Evolutionary conservation across 352 stramenopile species (phyloP).

Genomic region (Phytophthora ohioensis): DNA sequence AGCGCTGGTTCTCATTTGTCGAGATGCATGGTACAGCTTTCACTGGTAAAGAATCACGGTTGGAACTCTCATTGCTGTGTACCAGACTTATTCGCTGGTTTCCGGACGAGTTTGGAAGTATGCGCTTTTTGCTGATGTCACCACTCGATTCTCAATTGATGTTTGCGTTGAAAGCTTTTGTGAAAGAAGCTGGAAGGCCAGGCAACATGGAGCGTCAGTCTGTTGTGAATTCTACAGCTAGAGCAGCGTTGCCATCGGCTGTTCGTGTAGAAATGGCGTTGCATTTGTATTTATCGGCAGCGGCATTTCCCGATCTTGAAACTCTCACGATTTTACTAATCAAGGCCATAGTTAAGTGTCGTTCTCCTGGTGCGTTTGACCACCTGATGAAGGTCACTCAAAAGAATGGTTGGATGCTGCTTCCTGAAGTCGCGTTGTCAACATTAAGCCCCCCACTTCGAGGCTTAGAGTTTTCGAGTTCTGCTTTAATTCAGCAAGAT

Average conservation of each 20-base stretch:
- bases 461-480: constrained; percentile 41
- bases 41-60: constrained; percentile 52
- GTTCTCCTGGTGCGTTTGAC: constrained; percentile 37
- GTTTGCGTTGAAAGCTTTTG: constrained; percentile 40
- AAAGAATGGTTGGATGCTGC: constrained; percentile 36
- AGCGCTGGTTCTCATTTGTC: constrained; percentile 52
- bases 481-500: constrained; percentile 25
- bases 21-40: constrained; percentile 32
- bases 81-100: constrained; percentile 60
- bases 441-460: constrained; percentile 37
- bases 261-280: constrained; percentile 51
- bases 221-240: constrained; percentile 12
- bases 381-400: constrained; percentile 38
- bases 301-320: constrained; percentile 46
- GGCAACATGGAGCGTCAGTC: constrained; percentile 11
- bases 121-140: constrained; percentile 40
- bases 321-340: constrained; percentile 40
- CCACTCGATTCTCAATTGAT: constrained; percentile 46
- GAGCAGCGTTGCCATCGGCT: constrained; percentile 25
- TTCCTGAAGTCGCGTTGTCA: constrained; percentile 28
- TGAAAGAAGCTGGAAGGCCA: constrained; percentile 38
- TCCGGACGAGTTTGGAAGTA: constrained; percentile 41
- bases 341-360: constrained; percentile 53
- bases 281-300: constrained; percentile 41
- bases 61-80: constrained; percentile 49